phyloP scores from a whole-genome alignment of 2,329 filamentous ascomycete species.

The Xylaria sp. region DNA sequence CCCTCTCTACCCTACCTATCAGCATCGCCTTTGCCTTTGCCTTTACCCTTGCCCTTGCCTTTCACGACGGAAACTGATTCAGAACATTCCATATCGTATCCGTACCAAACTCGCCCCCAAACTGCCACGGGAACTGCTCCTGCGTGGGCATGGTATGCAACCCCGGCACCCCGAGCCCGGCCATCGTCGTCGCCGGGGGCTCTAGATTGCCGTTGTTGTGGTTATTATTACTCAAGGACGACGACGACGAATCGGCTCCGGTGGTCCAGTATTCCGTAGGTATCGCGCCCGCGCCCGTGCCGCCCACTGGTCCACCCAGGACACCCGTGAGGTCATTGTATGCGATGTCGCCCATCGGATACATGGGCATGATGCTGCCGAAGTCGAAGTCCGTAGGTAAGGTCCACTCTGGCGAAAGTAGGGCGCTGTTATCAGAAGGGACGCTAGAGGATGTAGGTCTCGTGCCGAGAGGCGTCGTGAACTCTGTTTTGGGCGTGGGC shows the following conservation, averaged over 20 bases:
- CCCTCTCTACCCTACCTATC: too few species aligned
- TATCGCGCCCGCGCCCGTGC: constrained; percentile 31
- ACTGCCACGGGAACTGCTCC: constrained; percentile 51
- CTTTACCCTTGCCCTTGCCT: background rate
- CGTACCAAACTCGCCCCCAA: constrained; percentile 60
- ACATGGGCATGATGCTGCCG: constrained; percentile 58
- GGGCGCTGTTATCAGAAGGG: constrained; percentile 24
- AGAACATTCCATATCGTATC: constrained; percentile 63
- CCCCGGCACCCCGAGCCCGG: constrained; percentile 25
- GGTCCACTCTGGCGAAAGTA: constrained; percentile 44
- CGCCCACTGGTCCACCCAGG: constrained; percentile 32
- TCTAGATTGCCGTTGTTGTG: background rate
- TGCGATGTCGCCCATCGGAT: constrained; percentile 61
- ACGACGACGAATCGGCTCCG: background rate
- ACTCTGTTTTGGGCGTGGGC: constrained; percentile 29
- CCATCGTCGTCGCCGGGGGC: background rate
- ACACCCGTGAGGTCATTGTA: constrained; percentile 61
- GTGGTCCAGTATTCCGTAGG: constrained; percentile 20
- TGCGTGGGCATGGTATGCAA: constrained; percentile 25
- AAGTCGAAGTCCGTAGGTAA: constrained; percentile 56
- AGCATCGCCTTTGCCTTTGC: too few species aligned
- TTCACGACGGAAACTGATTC: constrained; percentile 51
- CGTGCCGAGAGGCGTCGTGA: constrained; percentile 29
- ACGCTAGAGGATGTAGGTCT: constrained; percentile 34
- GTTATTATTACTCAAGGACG: background rate